These are phyloP conservation scores for Saccharomycopsis hybrid DNA, from an alignment of 1,139 yeast genomes.

Conservation along the genomic window DNA sequence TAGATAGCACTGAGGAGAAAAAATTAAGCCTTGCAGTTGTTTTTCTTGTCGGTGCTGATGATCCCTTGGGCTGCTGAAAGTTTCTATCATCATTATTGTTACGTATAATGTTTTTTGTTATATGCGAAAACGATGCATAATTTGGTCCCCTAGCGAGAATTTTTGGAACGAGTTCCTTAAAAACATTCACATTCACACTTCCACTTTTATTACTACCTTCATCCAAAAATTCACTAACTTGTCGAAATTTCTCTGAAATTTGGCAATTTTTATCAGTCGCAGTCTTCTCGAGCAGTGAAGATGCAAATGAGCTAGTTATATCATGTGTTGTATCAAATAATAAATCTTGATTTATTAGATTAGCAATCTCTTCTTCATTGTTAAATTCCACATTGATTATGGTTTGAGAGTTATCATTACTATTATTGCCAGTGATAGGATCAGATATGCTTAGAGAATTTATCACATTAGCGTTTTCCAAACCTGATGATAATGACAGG, in stretches of 20 bases:
- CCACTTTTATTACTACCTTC: constrained; percentile 1
- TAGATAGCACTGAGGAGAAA: constrained; percentile 68
- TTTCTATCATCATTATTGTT: background rate
- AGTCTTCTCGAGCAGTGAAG: background rate
- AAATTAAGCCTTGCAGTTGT: constrained; percentile 28
- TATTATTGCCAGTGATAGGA: too few species aligned
- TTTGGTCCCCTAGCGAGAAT: constrained; percentile 54
- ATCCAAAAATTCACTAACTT: background rate
- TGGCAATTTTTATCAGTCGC: background rate
- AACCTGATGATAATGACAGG: too few species aligned
- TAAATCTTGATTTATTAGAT: constrained; percentile 22
- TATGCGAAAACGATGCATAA: constrained; percentile 26
- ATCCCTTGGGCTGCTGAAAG: too few species aligned
- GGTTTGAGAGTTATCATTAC: too few species aligned
- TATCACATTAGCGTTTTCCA: too few species aligned
- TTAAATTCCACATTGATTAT: constrained; percentile 22
- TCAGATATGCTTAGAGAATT: too few species aligned
- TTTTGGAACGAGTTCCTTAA: constrained; percentile 32
- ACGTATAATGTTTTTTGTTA: background rate
- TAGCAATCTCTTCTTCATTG: constrained; percentile 25
- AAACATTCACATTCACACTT: constrained; percentile 12
- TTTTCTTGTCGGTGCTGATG: constrained; percentile 13
- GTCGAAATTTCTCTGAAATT: background rate
- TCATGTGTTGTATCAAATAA: constrained; percentile 4
- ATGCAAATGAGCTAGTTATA: constrained; percentile 7